These are phyloP conservation scores for Calonectria leucothoes DNA, from an alignment of 2,329 filamentous ascomycete genomes.

Conservation along the genomic window DNA sequence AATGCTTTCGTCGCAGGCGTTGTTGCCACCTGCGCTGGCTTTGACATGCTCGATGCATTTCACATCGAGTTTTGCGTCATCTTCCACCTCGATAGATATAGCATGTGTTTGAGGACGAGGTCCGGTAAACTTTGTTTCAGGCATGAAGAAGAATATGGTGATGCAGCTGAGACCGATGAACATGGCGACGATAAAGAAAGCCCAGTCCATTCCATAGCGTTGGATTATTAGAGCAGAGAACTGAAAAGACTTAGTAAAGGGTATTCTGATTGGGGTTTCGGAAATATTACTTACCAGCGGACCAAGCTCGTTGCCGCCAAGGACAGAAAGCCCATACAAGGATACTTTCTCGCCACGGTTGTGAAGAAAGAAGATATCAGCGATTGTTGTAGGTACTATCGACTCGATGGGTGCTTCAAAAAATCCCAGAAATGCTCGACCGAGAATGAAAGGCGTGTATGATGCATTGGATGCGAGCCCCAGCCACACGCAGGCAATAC, in stretches of 20 bases:
- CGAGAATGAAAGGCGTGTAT: constrained; percentile 13
- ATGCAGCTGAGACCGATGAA: constrained; percentile 16
- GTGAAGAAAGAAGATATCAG: constrained; percentile 19
- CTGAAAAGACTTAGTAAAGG: background rate
- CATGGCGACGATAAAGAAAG: constrained; percentile 16
- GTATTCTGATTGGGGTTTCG: no score
- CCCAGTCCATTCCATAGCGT: constrained; percentile 13
- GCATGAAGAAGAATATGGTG: constrained; percentile 24
- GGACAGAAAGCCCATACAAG: constrained; percentile 14
- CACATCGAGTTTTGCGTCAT: background rate
- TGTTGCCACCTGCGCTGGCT: background rate
- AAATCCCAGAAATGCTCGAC: constrained; percentile 13
- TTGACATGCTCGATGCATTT: background rate
- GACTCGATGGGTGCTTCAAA: constrained; percentile 18
- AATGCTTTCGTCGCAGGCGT: background rate
- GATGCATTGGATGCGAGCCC: constrained; percentile 14
- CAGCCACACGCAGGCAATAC: constrained; percentile 16
- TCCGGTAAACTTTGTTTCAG: constrained; percentile 15
- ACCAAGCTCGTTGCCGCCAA: constrained; percentile 20
- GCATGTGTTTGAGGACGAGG: background rate
- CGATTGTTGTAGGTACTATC: constrained; percentile 17
- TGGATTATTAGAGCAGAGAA: constrained; percentile 19
- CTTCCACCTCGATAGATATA: background rate
- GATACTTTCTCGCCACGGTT: constrained; percentile 17
- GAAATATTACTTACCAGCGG: constrained; percentile 3